These are phyloP conservation scores for Candida andamanensis DNA, from an alignment of 805 yeast genomes.

Conservation along the genomic window DNA sequence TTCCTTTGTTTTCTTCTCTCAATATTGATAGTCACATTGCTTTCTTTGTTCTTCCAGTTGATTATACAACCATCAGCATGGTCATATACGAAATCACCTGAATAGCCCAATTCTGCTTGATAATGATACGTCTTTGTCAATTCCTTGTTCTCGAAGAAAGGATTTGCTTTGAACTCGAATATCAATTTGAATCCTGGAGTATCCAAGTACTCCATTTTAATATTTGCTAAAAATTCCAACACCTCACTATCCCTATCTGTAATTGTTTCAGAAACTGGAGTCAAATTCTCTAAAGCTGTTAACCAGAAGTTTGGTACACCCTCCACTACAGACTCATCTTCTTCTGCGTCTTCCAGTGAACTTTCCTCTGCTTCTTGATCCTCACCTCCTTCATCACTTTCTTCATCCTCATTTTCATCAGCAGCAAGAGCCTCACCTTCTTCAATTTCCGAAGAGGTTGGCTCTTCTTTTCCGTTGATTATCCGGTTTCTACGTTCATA, in stretches of 20 bases:
- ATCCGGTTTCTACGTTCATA: slow-evolving; percentile 69
- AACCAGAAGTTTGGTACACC: slow-evolving; percentile 97
- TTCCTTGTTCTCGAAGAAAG: slow-evolving; percentile 66
- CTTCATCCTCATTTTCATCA: slow-evolving; percentile 42
- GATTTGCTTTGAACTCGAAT: slow-evolving; percentile 74
- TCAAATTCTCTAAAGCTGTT: slow-evolving; percentile 86
- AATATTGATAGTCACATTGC: slow-evolving; percentile 77
- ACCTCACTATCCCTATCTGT: slow-evolving; percentile 89
- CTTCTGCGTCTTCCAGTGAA: slow-evolving; percentile 40
- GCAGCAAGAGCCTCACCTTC: slow-evolving; percentile 71
- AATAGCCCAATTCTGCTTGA: slow-evolving; percentile 88
- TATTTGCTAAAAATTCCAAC: slow-evolving; percentile 59
- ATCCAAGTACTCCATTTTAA: slow-evolving; percentile 73
- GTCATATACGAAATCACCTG: slow-evolving; percentile 95
- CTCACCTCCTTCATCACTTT: slow-evolving; percentile 12
- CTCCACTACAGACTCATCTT: slow-evolving; percentile 30
- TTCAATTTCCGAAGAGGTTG: slow-evolving; percentile 71
- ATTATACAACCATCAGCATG: slow-evolving; percentile 90
- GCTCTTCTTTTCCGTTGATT: slow-evolving; percentile 69
- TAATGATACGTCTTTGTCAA: slow-evolving; percentile 87
- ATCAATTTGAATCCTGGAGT: slow-evolving; percentile 85
- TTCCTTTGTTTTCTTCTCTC: slow-evolving; percentile 97
- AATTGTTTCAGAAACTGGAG: slow-evolving; percentile 75
- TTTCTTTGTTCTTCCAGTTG: slow-evolving; percentile 75
- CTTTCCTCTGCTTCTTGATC: slow-evolving; percentile 21